Conservation (phyloP, 768 basidiomycete genomes). For the Suillus ampliporus region DNA sequence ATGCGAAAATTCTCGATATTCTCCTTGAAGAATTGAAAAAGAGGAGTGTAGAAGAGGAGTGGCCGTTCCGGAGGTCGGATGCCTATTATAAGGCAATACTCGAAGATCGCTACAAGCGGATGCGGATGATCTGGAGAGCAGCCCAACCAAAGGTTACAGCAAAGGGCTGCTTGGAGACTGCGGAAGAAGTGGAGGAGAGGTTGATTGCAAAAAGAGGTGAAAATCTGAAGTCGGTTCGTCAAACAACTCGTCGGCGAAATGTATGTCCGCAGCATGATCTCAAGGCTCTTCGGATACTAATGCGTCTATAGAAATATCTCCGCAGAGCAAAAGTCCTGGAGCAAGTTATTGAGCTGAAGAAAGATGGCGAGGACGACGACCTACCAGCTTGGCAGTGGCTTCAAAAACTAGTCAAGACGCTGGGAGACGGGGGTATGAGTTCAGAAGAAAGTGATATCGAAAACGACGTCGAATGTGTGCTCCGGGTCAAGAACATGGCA, state of each 20-base stretch:
- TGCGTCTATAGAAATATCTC: too few species aligned
- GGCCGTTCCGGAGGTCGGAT: constrained; percentile 9
- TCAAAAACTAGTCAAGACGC: too few species aligned
- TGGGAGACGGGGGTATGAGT: too few species aligned
- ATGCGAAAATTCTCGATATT: constrained; percentile 7
- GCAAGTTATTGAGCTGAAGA: too few species aligned
- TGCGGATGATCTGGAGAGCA: constrained; percentile 8
- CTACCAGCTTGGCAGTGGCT: too few species aligned
- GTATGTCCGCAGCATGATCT: background rate
- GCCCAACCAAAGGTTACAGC: constrained; percentile 9
- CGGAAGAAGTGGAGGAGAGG: constrained; percentile 2
- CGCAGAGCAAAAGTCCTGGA: too few species aligned
- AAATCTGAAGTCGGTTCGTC: constrained; percentile 6
- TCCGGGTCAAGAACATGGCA: too few species aligned
- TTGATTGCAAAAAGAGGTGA: background rate
- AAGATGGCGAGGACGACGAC: too few species aligned
- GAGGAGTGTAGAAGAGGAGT: background rate
- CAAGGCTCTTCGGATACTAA: background rate
- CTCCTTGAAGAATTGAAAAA: constrained; percentile 6
- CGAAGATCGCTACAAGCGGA: constrained; percentile 14
- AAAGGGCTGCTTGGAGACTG: constrained; percentile 8
- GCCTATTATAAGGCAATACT: constrained; percentile 9
- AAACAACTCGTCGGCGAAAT: constrained; percentile 10
- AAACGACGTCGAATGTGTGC: too few species aligned
- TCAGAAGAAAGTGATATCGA: too few species aligned